These are phyloP conservation scores for Ceratobasidium sp. DNA, from an alignment of 1,284 basidiomycete species.

Conservation along the genomic window DNA sequence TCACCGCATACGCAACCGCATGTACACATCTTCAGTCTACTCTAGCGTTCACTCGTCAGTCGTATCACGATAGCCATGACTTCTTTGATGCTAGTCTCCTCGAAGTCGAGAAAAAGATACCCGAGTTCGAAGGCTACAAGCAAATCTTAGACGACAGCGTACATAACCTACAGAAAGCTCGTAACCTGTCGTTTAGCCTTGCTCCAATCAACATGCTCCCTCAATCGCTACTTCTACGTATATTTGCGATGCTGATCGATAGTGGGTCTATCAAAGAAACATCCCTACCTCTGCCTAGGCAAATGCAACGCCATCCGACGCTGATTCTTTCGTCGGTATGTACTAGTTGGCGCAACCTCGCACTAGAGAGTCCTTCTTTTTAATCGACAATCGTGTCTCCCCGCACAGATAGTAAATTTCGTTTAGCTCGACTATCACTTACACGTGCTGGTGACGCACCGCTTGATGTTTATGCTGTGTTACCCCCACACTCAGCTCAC, in stretches of 20 bases:
- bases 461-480: not conserved
- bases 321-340: not conserved
- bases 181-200: not conserved
- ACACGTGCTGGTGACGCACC: not conserved
- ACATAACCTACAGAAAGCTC: not conserved
- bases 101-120: not conserved
- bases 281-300: not conserved
- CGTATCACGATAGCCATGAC: not conserved
- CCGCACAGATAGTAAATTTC: not conserved
- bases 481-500: not conserved
- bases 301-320: not conserved
- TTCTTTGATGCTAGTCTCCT: not conserved
- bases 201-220: conserved; percentile 5
- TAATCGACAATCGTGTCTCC: not conserved
- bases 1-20: not conserved
- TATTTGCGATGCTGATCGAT: not conserved
- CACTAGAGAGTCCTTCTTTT: not conserved
- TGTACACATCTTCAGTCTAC: not conserved
- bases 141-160: not conserved
- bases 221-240: not conserved
- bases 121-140: not conserved
- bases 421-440: not conserved
- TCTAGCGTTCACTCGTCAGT: not conserved
- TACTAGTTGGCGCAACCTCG: not conserved
- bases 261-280: not conserved